Base-by-base conservation (phyloP, 1,284 basidiomycete species). In the Meira miltonrushii region DNA sequence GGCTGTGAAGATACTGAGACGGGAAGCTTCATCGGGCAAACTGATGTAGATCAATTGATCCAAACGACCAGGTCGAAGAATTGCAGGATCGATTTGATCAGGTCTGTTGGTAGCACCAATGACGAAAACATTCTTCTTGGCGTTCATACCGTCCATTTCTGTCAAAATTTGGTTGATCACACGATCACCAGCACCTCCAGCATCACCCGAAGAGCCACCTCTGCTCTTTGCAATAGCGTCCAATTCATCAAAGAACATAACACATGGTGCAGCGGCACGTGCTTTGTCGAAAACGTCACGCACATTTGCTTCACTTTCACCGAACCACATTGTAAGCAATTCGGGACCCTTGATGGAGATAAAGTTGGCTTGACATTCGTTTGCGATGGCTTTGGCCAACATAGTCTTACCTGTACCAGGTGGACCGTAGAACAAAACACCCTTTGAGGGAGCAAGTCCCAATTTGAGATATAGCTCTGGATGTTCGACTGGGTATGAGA, bases 381-480 rank as follows among this genome's bases (percentile, higher is more conserved):
- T 95, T 70, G 95, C 95, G 76, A 98, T 97, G 54, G 92, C 92
- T 83, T 95, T 95, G 59, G 92, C 92, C 60, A 95, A 84, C 64
- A 95, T 80, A 40, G 92, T 95, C 83, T 93, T 93, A 88, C 91
- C 91, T 62, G 91, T 94, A 85, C 92, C 92, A 65, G 92, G 92
- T 73, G 92, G 92, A 52, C 92, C 92, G 79, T 94, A 92, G 84
- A 97, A 96, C 75, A 94, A 82, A 52, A 97, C 93, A 85, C 93
- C 95, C 84, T 97, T 97, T 41, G 92, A 95, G 3, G 95, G 94
- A 41, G 92, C 92, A 90, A 98, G 95, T 68, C 95, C 95, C 75
- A 98, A 98, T 83, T 98, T 98, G 87, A 97, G 85, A 90, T 98
- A 98, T 83, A 97, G 97, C 80, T 98, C 95, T 65, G 95, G 95